These are phyloP conservation scores for Cinnamomum chago DNA, from an alignment of 164 flowering plant genomes.

Conservation along the genomic window DNA sequence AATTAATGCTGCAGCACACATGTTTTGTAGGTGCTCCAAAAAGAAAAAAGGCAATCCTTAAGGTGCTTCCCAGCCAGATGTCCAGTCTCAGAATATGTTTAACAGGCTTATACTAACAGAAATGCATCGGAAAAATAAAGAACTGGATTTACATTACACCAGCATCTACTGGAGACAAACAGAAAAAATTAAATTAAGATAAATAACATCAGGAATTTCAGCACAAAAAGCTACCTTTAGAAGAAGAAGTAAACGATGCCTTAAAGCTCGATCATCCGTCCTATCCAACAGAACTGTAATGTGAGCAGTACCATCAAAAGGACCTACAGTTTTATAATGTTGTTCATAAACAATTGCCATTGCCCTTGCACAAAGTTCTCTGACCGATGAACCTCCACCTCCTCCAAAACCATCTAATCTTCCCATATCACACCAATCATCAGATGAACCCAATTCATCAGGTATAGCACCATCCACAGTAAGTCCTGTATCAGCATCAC, in stretches of 20 bases:
- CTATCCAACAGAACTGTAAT: slow-evolving; percentile 90
- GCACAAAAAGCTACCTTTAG: slow-evolving; percentile 57
- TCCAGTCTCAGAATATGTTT: neutral
- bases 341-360: slow-evolving; percentile 98
- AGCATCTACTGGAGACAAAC: neutral
- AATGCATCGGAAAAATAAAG: neutral
- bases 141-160: neutral
- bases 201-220: neutral
- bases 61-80: neutral
- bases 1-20: too few species aligned
- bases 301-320: slow-evolving; percentile 98
- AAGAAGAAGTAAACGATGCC: slow-evolving; percentile 84
- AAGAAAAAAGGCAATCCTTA: neutral
- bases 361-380: slow-evolving; percentile 99
- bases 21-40: too few species aligned
- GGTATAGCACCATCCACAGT: slow-evolving; percentile 96
- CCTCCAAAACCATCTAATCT: slow-evolving; percentile 99
- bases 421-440: slow-evolving; percentile 99
- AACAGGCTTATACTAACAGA: neutral
- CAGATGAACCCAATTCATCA: slow-evolving; percentile 92
- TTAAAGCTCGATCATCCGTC: slow-evolving; percentile 90
- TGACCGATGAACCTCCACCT: slow-evolving; percentile 90
- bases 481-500: slow-evolving; percentile 96
- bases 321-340: slow-evolving; percentile 70
- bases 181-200: too few species aligned